Conservation (phyloP, 2,329 filamentous ascomycete genomes). For the Ophiocordyceps robertsii region DNA sequence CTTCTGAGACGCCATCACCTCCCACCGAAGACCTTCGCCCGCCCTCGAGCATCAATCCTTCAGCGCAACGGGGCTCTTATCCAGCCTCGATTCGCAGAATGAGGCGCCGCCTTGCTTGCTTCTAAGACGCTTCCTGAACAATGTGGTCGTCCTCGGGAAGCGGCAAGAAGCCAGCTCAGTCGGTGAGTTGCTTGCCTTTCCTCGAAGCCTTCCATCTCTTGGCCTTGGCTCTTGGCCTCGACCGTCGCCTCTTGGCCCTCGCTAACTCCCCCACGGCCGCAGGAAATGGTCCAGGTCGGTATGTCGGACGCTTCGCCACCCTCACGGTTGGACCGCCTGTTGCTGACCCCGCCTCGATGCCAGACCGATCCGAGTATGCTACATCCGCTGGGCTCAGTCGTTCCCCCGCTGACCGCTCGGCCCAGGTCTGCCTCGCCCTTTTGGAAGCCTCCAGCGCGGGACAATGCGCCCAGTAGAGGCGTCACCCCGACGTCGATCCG, state of each 20-base stretch:
- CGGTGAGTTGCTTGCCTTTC: constrained; percentile 40
- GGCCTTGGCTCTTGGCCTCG: not conserved
- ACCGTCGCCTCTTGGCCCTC: not conserved
- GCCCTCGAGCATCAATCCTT: no score
- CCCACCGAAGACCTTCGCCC: no score
- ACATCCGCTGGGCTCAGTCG: no score
- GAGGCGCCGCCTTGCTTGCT: constrained; percentile 11
- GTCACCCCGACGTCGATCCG: constrained; percentile 25
- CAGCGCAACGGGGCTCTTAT: constrained; percentile 6
- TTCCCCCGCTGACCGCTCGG: constrained; percentile 12
- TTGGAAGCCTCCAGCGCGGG: constrained; percentile 54
- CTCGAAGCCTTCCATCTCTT: constrained; percentile 7
- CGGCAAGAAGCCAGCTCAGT: constrained; percentile 57
- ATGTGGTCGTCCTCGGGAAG: constrained; percentile 55
- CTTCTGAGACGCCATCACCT: no score
- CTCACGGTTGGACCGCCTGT: constrained; percentile 11
- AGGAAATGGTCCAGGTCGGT: constrained; percentile 99
- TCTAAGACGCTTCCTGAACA: constrained; percentile 16
- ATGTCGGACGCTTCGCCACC: constrained; percentile 21
- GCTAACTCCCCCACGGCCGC: constrained; percentile 27
- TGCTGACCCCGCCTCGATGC: constrained; percentile 10
- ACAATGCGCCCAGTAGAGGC: constrained; percentile 37
- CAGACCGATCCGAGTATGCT: constrained; percentile 52
- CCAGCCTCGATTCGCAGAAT: constrained; percentile 17
- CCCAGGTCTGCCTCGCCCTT: constrained; percentile 75